These are phyloP conservation scores for Tylopilus sp. DNA, from an alignment of 1,284 basidiomycete genomes.

Conservation along the genomic window DNA sequence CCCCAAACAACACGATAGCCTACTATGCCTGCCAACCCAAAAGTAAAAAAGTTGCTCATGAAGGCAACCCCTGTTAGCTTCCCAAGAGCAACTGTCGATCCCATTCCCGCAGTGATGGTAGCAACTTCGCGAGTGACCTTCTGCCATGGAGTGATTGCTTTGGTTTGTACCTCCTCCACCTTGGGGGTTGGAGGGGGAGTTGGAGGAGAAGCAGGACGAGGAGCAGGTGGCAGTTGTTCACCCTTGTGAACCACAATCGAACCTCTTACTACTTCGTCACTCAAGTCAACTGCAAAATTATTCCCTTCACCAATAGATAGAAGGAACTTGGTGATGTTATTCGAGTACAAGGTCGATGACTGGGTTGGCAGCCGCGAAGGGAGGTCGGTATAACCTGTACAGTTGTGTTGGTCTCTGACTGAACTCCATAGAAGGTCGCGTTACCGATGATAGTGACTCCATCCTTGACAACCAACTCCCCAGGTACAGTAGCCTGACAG, in stretches of 20 bases:
- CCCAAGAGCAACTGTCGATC: constrained; percentile 66
- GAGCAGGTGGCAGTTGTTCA: constrained; percentile 60
- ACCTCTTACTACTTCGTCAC: constrained; percentile 81
- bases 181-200: constrained; percentile 53
- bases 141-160: constrained; percentile 80
- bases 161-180: constrained; percentile 50
- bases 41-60: constrained; percentile 84
- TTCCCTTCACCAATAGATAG: constrained; percentile 70
- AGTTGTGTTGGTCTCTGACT: constrained; percentile 8
- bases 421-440: constrained; percentile 5
- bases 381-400: constrained; percentile 73
- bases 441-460: constrained; percentile 79
- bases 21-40: constrained; percentile 78
- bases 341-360: constrained; percentile 83
- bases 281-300: constrained; percentile 65
- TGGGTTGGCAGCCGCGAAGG: constrained; percentile 83
- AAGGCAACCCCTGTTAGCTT: constrained; percentile 76
- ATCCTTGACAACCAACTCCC: constrained; percentile 62
- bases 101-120: constrained; percentile 72
- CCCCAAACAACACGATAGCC: constrained; percentile 88
- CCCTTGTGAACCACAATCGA: constrained; percentile 75
- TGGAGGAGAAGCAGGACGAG: constrained; percentile 63
- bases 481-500: constrained; percentile 76
- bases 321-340: constrained; percentile 86
- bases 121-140: constrained; percentile 73